Percentiles rank a stretch among this genome's conserved stretches.
Conservation (phyloP, 441 rosid species). For the Jatropha podagrica region DNA sequence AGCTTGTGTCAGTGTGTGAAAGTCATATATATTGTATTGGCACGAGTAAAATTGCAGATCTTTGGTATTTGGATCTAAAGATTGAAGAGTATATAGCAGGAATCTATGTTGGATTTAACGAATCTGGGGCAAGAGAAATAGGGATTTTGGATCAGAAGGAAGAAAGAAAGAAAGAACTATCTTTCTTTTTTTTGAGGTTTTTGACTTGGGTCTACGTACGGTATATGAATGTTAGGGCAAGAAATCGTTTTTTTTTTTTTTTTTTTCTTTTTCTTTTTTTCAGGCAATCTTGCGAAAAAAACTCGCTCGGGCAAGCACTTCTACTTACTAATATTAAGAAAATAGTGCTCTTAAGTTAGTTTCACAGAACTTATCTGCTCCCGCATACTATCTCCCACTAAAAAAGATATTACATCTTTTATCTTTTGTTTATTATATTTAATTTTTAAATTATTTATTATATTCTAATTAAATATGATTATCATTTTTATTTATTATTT, state of each 20-base stretch:
- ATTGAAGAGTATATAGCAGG: slow-evolving; percentile 33
- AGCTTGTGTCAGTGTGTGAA: slow-evolving; percentile 37
- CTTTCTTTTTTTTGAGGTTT: slow-evolving; percentile 1
- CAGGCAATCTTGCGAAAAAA: slow-evolving; percentile 1
- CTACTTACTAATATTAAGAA: neutral
- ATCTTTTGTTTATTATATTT: too few relatives aligned
- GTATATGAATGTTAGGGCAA: slow-evolving; percentile 29
- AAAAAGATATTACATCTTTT: too few relatives aligned
- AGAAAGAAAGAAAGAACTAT: neutral
- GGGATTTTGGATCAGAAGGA: slow-evolving; percentile 23
- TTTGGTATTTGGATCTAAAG: slow-evolving; percentile 38
- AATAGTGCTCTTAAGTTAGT: slow-evolving; percentile 1
- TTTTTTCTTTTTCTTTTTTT: slow-evolving; percentile 16
- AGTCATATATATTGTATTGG: slow-evolving; percentile 11
- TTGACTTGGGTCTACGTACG: slow-evolving; percentile 32
- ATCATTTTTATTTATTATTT: too few relatives aligned
- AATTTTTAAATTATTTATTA: too few relatives aligned
- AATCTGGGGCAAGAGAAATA: slow-evolving; percentile 21
- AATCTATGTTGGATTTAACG: slow-evolving; percentile 47
- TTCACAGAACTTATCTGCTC: neutral
- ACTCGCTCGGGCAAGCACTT: neutral
- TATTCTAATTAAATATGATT: too few relatives aligned
- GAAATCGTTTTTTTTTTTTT: neutral
- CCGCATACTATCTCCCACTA: too few relatives aligned
- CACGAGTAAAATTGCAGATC: slow-evolving; percentile 27